A percentile compares a stretch with the other conserved stretches of the same genome.
Evolutionary conservation across 306 rosid species (phyloP).

Genomic region (Prunus persica): DNA sequence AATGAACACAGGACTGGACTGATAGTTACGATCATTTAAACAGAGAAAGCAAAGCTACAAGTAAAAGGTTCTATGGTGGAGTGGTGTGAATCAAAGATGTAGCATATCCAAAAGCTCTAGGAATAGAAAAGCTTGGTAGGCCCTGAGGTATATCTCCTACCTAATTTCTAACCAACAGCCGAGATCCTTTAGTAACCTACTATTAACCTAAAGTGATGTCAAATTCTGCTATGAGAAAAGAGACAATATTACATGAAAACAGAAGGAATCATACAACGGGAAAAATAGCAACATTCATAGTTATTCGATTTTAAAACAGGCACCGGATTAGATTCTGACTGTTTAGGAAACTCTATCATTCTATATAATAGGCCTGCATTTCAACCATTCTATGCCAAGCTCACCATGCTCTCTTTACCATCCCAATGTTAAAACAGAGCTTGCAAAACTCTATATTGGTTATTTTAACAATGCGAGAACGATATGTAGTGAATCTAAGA

Average conservation of each 20-base stretch:
- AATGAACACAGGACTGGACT: too few relatives aligned
- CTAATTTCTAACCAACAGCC: conserved; percentile 37
- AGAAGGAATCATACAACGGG: conserved; percentile 17
- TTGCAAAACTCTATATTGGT: too few relatives aligned
- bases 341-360: conserved; percentile 6
- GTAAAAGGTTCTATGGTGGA: too few relatives aligned
- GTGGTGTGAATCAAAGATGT: too few relatives aligned
- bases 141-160: conserved; percentile 97
- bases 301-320: not conserved
- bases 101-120: conserved; percentile 60
- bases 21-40: too few relatives aligned
- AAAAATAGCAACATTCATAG: not conserved
- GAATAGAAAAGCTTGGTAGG: conserved; percentile 81
- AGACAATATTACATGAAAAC: conserved; percentile 4
- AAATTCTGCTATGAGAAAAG: conserved; percentile 13
- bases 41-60: too few relatives aligned
- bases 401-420: too few relatives aligned
- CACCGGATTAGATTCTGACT: not conserved
- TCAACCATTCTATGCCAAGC: not conserved
- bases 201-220: conserved; percentile 1
- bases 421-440: too few relatives aligned
- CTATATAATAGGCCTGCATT: not conserved
- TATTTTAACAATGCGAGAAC: not conserved
- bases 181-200: conserved; percentile 14
- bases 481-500: not conserved